Evolutionary conservation across 805 yeast species (phyloP).

Genomic region (Ogataea glucozyma): DNA sequence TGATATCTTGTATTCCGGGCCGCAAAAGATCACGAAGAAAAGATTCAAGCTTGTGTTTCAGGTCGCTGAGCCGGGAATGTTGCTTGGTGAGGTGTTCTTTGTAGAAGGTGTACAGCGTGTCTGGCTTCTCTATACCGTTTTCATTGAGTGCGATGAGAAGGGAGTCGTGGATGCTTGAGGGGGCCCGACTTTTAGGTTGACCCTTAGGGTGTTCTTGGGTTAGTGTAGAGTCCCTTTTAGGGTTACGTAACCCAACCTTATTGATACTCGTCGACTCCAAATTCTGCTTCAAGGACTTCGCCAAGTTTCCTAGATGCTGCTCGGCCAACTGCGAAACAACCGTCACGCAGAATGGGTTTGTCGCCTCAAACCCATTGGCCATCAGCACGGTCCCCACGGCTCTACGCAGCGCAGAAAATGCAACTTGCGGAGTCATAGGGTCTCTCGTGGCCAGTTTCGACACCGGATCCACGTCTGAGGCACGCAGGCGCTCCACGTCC

Average conservation of each 20-base stretch:
- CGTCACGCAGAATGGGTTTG: constrained; percentile 76
- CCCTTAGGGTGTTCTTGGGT: too few relatives aligned
- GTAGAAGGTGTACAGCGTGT: constrained; percentile 69
- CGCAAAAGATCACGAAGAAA: constrained; percentile 80
- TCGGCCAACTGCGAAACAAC: constrained; percentile 83
- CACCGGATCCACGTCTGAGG: constrained; percentile 78
- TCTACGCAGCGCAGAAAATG: constrained; percentile 64
- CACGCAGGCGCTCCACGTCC: constrained; percentile 54
- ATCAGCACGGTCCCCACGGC: constrained; percentile 77
- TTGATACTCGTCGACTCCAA: constrained; percentile 61
- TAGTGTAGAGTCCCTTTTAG: too few relatives aligned
- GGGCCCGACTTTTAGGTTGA: too few relatives aligned
- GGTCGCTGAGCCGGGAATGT: constrained; percentile 64
- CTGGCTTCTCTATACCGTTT: constrained; percentile 83
- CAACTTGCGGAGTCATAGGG: constrained; percentile 54
- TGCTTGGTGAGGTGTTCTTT: constrained; percentile 73
- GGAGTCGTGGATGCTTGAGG: constrained; percentile 50
- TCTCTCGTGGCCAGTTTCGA: constrained; percentile 76
- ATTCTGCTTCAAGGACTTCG: constrained; percentile 68
- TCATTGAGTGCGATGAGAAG: constrained; percentile 69
- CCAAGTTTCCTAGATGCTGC: constrained; percentile 71
- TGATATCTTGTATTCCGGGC: constrained; percentile 70
- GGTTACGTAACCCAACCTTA: too few relatives aligned
- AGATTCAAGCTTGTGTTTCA: constrained; percentile 62
- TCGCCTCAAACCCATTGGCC: constrained; percentile 89